These are phyloP conservation scores for Petunia axillaris DNA, from an alignment of 257 asterid genomes.

Conservation along the genomic window DNA sequence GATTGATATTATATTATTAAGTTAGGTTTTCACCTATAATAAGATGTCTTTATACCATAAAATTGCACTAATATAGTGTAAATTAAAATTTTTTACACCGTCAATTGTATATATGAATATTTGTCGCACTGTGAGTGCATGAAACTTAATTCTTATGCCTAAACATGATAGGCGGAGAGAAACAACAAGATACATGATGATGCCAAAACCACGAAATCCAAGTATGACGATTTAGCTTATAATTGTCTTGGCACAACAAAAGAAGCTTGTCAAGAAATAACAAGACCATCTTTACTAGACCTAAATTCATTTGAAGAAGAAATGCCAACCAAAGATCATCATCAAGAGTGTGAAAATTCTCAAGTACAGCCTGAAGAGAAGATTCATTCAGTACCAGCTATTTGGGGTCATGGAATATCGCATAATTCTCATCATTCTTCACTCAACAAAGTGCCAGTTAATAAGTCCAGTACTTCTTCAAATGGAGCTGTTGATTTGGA, in stretches of 20 bases:
- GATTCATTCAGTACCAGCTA: not conserved
- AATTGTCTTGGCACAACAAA: not conserved
- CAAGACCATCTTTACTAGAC: not conserved
- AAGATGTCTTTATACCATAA: too few species aligned
- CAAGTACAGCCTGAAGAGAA: not conserved
- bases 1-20: too few species aligned
- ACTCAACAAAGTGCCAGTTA: not conserved
- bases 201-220: not conserved
- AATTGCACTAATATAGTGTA: not conserved
- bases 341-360: not conserved
- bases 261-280: conserved; percentile 14
- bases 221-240: not conserved
- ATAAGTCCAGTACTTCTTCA: conserved; percentile 6
- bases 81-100: not conserved
- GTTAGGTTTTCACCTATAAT: too few species aligned
- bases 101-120: too few species aligned
- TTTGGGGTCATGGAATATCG: not conserved
- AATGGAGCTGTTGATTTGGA: conserved; percentile 27
- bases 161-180: conserved; percentile 10
- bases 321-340: not conserved
- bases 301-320: not conserved
- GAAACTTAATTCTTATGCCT: not conserved
- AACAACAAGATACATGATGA: conserved; percentile 7
- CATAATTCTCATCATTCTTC: not conserved
- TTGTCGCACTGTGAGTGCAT: not conserved